phyloP scores from a whole-genome alignment of 2,329 filamentous ascomycete species.

The Chaetomium olivaceum region DNA sequence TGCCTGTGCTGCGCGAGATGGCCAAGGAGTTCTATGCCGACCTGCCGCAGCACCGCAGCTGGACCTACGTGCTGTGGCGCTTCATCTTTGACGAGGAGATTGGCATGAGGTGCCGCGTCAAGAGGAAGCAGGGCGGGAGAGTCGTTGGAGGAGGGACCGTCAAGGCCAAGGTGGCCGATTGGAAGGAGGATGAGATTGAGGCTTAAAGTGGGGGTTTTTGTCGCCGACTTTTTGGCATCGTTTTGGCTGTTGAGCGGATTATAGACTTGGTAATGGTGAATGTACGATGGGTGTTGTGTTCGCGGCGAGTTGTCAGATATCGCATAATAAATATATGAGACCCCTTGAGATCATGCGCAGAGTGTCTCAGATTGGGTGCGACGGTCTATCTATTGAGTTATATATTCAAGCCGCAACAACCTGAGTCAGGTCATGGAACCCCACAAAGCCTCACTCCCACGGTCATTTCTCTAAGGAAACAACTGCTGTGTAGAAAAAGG shows the following conservation, averaged over 20 bases:
- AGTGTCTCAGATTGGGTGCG: not conserved
- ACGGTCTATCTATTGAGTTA: not conserved
- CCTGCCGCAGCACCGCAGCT: slow-evolving; percentile 83
- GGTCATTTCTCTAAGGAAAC: not conserved
- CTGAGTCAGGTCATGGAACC: not conserved
- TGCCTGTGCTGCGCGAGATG: slow-evolving; percentile 74
- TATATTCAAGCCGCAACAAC: no score
- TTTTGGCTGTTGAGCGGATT: not conserved
- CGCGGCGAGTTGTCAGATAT: not conserved
- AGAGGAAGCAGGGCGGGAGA: slow-evolving; percentile 76
- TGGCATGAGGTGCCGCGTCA: slow-evolving; percentile 88
- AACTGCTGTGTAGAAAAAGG: no score
- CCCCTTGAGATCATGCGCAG: not conserved
- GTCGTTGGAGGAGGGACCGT: slow-evolving; percentile 53
- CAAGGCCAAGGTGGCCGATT: slow-evolving; percentile 49
- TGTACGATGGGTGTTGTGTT: slow-evolving; percentile 9
- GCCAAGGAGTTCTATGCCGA: slow-evolving; percentile 91
- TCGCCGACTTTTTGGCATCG: not conserved
- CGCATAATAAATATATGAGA: not conserved
- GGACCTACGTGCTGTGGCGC: slow-evolving; percentile 91
- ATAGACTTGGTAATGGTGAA: slow-evolving; percentile 14
- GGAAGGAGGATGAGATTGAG: slow-evolving; percentile 71
- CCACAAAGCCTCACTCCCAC: not conserved
- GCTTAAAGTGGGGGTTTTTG: slow-evolving; percentile 44
- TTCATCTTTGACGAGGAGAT: slow-evolving; percentile 91